A percentile compares a stretch with the other conserved stretches of the same genome.
These are phyloP conservation scores for Quercus glauca DNA, from an alignment of 306 rosid genomes.

Conservation along the genomic window DNA sequence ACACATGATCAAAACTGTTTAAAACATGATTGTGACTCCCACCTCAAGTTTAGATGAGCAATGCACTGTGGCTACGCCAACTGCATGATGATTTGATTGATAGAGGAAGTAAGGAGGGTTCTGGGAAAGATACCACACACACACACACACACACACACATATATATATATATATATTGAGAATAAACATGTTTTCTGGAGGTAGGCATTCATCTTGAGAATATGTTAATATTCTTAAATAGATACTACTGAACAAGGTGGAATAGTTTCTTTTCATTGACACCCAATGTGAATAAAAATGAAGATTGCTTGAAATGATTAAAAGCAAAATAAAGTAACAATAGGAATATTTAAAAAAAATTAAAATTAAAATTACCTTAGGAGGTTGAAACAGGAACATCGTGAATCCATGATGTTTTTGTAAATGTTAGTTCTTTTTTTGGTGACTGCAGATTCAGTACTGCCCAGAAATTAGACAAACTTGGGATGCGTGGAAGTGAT, in stretches of 20 bases:
- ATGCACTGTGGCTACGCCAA: too few relatives aligned
- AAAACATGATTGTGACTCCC: background rate
- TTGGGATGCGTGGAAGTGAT: slow-evolving; percentile 99
- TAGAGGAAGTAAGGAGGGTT: too few relatives aligned
- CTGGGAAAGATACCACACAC: too few relatives aligned
- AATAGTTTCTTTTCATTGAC: background rate
- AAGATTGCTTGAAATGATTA: background rate
- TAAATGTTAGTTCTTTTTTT: slow-evolving; percentile 5
- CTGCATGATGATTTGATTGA: too few relatives aligned
- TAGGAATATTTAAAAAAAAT: too few relatives aligned
- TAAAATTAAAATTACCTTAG: background rate
- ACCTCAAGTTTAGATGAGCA: background rate
- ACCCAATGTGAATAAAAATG: background rate
- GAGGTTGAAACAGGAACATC: slow-evolving; percentile 13
- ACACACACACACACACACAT: too few relatives aligned
- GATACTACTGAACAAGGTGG: background rate
- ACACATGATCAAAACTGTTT: background rate
- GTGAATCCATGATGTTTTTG: slow-evolving; percentile 12
- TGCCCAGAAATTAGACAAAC: slow-evolving; percentile 94
- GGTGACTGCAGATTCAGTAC: slow-evolving; percentile 75
- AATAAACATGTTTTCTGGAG: too few relatives aligned
- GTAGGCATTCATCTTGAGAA: too few relatives aligned
- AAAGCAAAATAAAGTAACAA: background rate
- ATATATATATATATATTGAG: too few relatives aligned
- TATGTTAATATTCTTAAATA: background rate